These are phyloP conservation scores for Globisporangium canariense DNA, from an alignment of 352 stramenopile genomes.

Conservation along the genomic window DNA sequence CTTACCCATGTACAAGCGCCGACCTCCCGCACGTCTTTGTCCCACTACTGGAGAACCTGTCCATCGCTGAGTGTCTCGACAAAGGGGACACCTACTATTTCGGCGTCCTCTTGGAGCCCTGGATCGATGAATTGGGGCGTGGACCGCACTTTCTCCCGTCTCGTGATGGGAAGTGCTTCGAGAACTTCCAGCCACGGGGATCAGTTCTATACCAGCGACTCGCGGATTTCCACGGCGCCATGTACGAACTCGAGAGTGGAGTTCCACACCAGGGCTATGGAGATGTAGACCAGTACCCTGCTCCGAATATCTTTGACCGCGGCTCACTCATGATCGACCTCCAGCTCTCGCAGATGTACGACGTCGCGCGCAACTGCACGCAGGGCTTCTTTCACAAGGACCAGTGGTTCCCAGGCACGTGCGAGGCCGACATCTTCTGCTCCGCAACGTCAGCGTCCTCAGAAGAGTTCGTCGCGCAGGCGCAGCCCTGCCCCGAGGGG, in stretches of 20 bases:
- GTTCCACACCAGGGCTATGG: conserved; percentile 94
- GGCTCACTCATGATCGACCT: conserved; percentile 88
- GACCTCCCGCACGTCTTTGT: conserved; percentile 93
- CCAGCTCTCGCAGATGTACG: conserved; percentile 73
- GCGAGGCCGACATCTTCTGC: conserved; percentile 96
- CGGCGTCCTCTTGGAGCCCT: conserved; percentile 93
- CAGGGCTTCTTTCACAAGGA: conserved; percentile 86
- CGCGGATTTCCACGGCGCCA: conserved; percentile 91
- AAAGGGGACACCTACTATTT: conserved; percentile 88
- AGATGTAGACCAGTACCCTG: conserved; percentile 60
- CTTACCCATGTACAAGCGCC: conserved; percentile 86
- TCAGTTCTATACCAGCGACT: conserved; percentile 93
- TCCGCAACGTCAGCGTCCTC: conserved; percentile 15
- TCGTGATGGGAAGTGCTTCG: conserved; percentile 89
- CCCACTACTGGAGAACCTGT: conserved; percentile 81
- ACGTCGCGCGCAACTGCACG: conserved; percentile 93
- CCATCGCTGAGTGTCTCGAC: conserved; percentile 87
- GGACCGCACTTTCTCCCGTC: conserved; percentile 90
- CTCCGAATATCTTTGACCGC: conserved; percentile 81
- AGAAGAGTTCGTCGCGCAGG: conserved; percentile 57
- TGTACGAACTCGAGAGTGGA: conserved; percentile 91
- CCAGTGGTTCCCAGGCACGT: conserved; percentile 95
- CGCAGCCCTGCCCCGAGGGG: conserved; percentile 91
- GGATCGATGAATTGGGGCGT: conserved; percentile 91
- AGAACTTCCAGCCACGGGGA: conserved; percentile 87